phyloP scores from a whole-genome alignment of 1,284 basidiomycete species.

The Vanrija sp. region DNA sequence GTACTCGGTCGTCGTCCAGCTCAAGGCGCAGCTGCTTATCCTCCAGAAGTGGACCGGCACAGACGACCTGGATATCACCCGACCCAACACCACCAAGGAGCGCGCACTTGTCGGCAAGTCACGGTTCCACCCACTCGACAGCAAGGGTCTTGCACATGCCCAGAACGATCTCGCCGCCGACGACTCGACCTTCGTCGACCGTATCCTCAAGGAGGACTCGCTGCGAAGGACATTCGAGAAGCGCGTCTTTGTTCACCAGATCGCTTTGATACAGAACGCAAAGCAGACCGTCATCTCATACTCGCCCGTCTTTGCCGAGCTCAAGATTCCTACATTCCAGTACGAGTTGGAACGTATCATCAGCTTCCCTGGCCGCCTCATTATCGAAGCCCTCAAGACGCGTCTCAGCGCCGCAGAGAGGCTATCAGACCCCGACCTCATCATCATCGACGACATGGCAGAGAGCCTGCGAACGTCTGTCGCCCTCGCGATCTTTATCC shows the following conservation, averaged over 20 bases:
- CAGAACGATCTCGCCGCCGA: slow-evolving; percentile 46
- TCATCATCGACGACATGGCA: slow-evolving; percentile 93
- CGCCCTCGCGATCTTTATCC: slow-evolving; percentile 88
- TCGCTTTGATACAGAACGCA: slow-evolving; percentile 78
- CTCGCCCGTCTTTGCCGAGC: slow-evolving; percentile 47
- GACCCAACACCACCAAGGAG: slow-evolving; percentile 64
- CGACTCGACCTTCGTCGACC: slow-evolving; percentile 84
- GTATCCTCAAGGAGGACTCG: slow-evolving; percentile 91
- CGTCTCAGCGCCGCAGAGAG: slow-evolving; percentile 88
- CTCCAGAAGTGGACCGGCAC: slow-evolving; percentile 88
- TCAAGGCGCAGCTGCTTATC: slow-evolving; percentile 70
- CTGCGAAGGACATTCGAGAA: slow-evolving; percentile 92
- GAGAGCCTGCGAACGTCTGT: slow-evolving; percentile 91
- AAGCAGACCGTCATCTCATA: slow-evolving; percentile 83
- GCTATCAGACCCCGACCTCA: slow-evolving; percentile 74
- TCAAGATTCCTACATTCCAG: slow-evolving; percentile 91
- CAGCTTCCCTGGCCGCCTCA: slow-evolving; percentile 89
- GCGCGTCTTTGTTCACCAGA: slow-evolving; percentile 81
- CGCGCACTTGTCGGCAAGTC: slow-evolving; percentile 41
- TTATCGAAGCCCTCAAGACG: slow-evolving; percentile 83
- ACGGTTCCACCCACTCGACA: slow-evolving; percentile 41
- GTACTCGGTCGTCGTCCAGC: slow-evolving; percentile 73
- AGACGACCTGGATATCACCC: slow-evolving; percentile 79
- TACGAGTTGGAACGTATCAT: slow-evolving; percentile 89
- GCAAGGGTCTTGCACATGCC: slow-evolving; percentile 31